Evolutionary conservation across 345 rosid genomes (phyloP), one percentile per base, ranked within the genome.

Genomic region (Eucalyptus leucophloia): DNA sequence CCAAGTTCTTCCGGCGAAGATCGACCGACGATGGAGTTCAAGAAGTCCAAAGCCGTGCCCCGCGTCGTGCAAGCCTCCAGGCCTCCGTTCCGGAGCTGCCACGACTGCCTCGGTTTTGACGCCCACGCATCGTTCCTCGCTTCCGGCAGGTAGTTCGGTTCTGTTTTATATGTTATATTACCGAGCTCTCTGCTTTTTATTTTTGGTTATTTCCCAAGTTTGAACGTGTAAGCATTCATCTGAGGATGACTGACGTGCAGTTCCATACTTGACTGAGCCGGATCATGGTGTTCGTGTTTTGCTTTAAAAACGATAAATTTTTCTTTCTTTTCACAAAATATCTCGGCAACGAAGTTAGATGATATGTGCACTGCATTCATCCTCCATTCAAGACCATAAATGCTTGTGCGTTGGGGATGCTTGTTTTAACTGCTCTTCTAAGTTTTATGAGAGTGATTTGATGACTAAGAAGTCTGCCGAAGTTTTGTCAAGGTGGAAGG

Each of bases 71-170:
- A 96, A 49, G 96, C 98, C 7, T 89, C 94, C 28, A 91, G 96
- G 49, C 98, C 99, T 0, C 81, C 91, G 4, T 97, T 96, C 51
- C 93, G 95, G 56, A 98, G 94, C 93, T 87, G 89, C 14, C 89
- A 91, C 90, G 99, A 98, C 89, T 95, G 95, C 87, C 67, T 95
- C 30, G 97, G 94, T 17, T 97, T 97, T 88, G 93, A 95, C 12
- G 93, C 96, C 51, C 97, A 98, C 94, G 93, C 98, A 49, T 54
- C 95, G 24, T 96, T 96, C 91, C 93, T 95, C 49, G 91, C 96
- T 72, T 86, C 96, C 13, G 98, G 97, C 69, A 10, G 62, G 62
- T 56, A 56, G 30, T 56, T 56, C 30, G 62, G 14, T 56, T 24
- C 11, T 56, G 62, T 56, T 24, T 56, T 56, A 56, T 24, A 56